phyloP scores from a whole-genome alignment of 176 grass and related monocot genomes.

The Phoenix roebelenii region DNA sequence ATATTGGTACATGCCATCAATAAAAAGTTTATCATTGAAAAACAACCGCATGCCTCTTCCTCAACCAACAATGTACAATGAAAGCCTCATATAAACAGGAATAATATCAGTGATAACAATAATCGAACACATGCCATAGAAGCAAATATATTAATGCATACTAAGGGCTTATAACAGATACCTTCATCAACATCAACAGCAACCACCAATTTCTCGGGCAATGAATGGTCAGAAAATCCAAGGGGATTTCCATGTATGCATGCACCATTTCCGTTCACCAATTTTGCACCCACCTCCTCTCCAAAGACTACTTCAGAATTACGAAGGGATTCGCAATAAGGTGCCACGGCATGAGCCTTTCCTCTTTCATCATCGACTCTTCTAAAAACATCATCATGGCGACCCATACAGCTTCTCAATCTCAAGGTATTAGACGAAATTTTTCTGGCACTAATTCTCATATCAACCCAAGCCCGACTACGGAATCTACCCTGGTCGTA shows the following conservation, averaged over 20 bases:
- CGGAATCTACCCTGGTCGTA: constrained; percentile 7
- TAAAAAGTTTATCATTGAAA: too few species aligned
- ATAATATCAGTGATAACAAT: not conserved
- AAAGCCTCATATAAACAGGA: not conserved
- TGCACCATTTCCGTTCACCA: constrained; percentile 38
- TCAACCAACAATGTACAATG: not conserved
- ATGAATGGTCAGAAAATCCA: constrained; percentile 23
- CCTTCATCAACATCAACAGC: constrained; percentile 99
- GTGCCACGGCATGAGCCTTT: constrained; percentile 33
- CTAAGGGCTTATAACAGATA: constrained; percentile 7
- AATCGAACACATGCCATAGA: not conserved
- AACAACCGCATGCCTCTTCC: too few species aligned
- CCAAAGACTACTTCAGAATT: constrained; percentile 28
- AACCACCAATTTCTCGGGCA: constrained; percentile 58
- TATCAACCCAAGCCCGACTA: constrained; percentile 29
- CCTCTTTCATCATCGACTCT: constrained; percentile 24
- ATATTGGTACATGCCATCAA: too few species aligned
- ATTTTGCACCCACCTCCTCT: constrained; percentile 26
- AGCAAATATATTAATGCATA: not conserved
- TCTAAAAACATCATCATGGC: constrained; percentile 27
- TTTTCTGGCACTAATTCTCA: constrained; percentile 22
- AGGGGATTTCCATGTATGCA: constrained; percentile 43
- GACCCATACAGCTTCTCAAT: constrained; percentile 39
- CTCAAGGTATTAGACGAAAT: constrained; percentile 31
- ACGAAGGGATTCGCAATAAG: constrained; percentile 26